phyloP scores from a whole-genome alignment of 75 land plant genomes.

The Cunninghamia lanceolata region DNA sequence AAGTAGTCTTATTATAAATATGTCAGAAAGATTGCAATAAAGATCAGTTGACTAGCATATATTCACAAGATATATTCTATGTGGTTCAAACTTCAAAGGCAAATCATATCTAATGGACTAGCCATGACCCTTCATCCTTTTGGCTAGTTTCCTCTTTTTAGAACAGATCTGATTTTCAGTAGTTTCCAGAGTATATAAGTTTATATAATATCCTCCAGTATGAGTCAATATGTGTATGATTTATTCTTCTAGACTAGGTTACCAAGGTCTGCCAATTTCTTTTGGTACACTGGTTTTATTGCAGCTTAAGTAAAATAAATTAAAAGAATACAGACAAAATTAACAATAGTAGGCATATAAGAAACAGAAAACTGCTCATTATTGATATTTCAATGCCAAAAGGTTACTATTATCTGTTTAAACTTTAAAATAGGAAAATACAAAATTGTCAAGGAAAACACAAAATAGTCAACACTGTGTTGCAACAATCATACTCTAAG shows the following conservation, averaged over 20 bases:
- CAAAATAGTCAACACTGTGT: too few species aligned
- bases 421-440: too few species aligned
- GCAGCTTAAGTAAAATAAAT: background rate
- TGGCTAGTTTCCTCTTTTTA: background rate
- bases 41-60: background rate
- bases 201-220: background rate
- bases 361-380: too few species aligned
- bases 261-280: background rate
- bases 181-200: background rate
- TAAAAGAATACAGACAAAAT: background rate
- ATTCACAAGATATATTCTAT: background rate
- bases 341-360: background rate
- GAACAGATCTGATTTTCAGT: background rate
- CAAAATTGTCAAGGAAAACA: too few species aligned
- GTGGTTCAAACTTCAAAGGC: background rate
- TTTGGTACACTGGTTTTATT: background rate
- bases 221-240: background rate
- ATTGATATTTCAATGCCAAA: too few species aligned
- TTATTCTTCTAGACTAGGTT: background rate
- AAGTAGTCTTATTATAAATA: background rate
- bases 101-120: background rate
- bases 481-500: too few species aligned
- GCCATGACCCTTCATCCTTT: background rate
- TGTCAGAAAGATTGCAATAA: background rate
- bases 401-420: too few species aligned